These are phyloP conservation scores for Saccharomycopsis phalli DNA, from an alignment of 1,139 yeast genomes.

Conservation along the genomic window DNA sequence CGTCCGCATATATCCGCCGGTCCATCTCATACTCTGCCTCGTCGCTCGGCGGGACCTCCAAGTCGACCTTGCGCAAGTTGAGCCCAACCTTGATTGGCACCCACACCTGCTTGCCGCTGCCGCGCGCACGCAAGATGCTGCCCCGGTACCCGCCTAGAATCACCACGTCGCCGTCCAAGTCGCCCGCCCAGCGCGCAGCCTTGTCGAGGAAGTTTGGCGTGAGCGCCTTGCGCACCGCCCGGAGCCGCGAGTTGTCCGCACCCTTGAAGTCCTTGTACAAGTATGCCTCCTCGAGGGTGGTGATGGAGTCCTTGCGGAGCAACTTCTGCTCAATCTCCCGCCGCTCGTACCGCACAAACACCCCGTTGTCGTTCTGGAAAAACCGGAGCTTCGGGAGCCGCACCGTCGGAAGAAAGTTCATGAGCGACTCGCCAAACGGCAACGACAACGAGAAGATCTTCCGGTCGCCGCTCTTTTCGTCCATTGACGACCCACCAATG, in stretches of 20 bases:
- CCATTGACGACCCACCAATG: conserved; percentile 25
- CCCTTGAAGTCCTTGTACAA: conserved; percentile 48
- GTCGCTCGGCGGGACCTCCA: conserved; percentile 61
- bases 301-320: conserved; percentile 47
- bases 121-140: conserved; percentile 59
- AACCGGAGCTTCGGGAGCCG: conserved; percentile 20
- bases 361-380: conserved; percentile 23
- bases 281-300: conserved; percentile 56
- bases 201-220: conserved; percentile 35
- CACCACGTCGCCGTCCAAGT: conserved; percentile 66
- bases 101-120: conserved; percentile 67
- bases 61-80: conserved; percentile 57
- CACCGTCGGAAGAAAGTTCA: conserved; percentile 23
- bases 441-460: conserved; percentile 36
- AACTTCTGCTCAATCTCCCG: conserved; percentile 39
- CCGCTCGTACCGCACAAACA: conserved; percentile 23
- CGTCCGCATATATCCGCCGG: conserved; percentile 56
- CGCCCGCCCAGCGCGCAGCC: conserved; percentile 25
- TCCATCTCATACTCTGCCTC: conserved; percentile 48
- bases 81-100: conserved; percentile 83
- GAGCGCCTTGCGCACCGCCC: conserved; percentile 60
- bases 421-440: conserved; percentile 34
- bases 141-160: conserved; percentile 88
- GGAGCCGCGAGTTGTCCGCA: conserved; percentile 54
- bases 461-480: conserved; percentile 21